phyloP scores from a whole-genome alignment of 2,329 filamentous ascomycete species.

The Colletotrichum falcatum region DNA sequence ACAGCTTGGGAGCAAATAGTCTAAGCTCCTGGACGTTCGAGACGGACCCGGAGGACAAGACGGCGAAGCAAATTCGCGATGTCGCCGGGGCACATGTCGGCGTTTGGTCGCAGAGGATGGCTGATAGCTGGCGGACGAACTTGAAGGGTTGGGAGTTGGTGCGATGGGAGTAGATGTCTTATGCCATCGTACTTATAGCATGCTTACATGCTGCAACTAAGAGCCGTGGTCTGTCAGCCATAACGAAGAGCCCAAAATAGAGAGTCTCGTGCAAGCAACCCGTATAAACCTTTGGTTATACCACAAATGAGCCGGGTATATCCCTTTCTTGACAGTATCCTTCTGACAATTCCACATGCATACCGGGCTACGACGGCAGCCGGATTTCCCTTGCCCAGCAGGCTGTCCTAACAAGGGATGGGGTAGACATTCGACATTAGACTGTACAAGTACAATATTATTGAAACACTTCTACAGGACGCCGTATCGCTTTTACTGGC shows the following conservation, averaged over 20 bases:
- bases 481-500: not conserved
- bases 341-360: conserved; percentile 6
- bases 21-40: conserved; percentile 47
- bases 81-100: conserved; percentile 21
- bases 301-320: conserved; percentile 21
- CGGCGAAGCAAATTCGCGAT: conserved; percentile 32
- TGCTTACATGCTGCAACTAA: not conserved
- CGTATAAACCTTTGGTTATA: not conserved
- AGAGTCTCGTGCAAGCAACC: not conserved
- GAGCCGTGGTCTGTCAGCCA: conserved; percentile 5
- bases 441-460: not conserved
- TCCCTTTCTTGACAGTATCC: not conserved
- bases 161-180: conserved; percentile 43
- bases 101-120: conserved; percentile 42
- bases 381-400: not conserved
- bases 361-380: not conserved
- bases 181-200: not conserved
- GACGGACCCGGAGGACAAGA: conserved; percentile 22
- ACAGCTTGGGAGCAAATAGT: conserved; percentile 44
- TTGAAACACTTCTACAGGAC: no score
- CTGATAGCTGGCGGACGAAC: conserved; percentile 44
- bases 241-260: conserved; percentile 21
- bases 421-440: not conserved
- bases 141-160: conserved; percentile 46
- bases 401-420: not conserved